Evolutionary conservation across 805 yeast species (phyloP).

Genomic region (Clavispora vitiphila): DNA sequence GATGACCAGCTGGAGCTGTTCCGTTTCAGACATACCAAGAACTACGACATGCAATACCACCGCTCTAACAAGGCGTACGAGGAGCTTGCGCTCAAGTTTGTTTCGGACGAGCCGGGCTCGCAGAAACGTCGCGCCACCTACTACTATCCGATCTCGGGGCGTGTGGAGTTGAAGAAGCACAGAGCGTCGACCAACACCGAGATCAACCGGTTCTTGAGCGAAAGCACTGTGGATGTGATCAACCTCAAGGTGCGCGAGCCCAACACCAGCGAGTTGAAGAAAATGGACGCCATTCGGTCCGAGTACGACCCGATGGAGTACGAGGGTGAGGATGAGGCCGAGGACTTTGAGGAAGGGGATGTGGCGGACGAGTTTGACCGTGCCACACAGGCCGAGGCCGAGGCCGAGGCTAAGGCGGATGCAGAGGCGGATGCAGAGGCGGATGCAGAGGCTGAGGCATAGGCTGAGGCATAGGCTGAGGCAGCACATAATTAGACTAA

Average conservation of each 20-base stretch:
- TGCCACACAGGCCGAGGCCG: constrained; percentile 20
- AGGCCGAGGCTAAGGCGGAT: no score
- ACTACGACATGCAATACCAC: constrained; percentile 67
- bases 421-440: neutral
- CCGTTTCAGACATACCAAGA: constrained; percentile 63
- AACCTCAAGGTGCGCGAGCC: constrained; percentile 67
- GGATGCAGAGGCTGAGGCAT: no score
- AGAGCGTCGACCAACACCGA: constrained; percentile 60
- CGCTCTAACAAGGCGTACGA: constrained; percentile 44
- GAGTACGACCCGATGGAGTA: constrained; percentile 76
- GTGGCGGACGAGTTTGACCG: constrained; percentile 13
- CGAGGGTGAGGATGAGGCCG: constrained; percentile 56
- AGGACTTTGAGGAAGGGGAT: constrained; percentile 31
- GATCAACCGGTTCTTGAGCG: constrained; percentile 50
- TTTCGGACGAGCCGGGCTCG: constrained; percentile 24
- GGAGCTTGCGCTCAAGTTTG: constrained; percentile 65
- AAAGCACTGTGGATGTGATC: constrained; percentile 56
- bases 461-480: no score
- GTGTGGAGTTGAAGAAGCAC: constrained; percentile 78
- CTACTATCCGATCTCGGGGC: constrained; percentile 74
- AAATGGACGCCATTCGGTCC: constrained; percentile 64
- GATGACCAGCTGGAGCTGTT: constrained; percentile 42
- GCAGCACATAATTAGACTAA: no score
- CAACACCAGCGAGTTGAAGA: constrained; percentile 60
- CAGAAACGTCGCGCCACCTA: constrained; percentile 54